phyloP scores from a whole-genome alignment of 345 rosid genomes.

The Populus euphratica region DNA sequence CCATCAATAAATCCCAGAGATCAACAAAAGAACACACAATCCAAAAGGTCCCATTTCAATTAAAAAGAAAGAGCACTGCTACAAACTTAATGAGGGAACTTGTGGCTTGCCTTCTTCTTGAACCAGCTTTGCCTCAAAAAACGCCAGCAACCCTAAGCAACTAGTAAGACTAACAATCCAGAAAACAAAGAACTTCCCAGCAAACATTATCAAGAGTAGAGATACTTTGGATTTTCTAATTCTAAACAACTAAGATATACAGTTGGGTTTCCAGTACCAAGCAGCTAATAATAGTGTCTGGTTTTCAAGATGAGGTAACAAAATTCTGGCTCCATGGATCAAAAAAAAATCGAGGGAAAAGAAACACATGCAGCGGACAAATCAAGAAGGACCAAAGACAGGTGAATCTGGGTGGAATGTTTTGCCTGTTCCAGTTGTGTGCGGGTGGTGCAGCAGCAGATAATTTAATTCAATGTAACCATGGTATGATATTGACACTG shows the following conservation, averaged over 20 bases:
- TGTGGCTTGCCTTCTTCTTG: constrained; percentile 49
- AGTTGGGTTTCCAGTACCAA: neutral
- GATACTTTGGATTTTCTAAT: neutral
- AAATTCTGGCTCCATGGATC: too few species aligned
- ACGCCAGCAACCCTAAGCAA: constrained; percentile 37
- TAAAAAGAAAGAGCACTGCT: neutral
- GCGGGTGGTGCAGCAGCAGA: neutral
- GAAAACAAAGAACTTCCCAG: constrained; percentile 27
- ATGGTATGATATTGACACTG: neutral
- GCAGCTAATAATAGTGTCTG: neutral
- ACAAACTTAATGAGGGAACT: constrained; percentile 5
- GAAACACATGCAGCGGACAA: too few species aligned
- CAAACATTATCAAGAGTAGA: constrained; percentile 27
- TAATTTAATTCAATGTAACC: neutral
- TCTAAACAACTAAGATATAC: neutral
- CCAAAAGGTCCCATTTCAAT: neutral
- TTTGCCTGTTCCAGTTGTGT: too few species aligned
- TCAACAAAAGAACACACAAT: neutral
- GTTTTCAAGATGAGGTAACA: neutral
- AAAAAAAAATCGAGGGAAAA: too few species aligned
- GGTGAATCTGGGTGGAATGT: too few species aligned
- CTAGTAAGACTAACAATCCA: constrained; percentile 31
- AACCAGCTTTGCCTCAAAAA: constrained; percentile 45
- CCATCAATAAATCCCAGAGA: neutral
- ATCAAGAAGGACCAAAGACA: too few species aligned